phyloP scores from a whole-genome alignment of 176 grass and related monocot genomes.

The Rhynchospora pubera region DNA sequence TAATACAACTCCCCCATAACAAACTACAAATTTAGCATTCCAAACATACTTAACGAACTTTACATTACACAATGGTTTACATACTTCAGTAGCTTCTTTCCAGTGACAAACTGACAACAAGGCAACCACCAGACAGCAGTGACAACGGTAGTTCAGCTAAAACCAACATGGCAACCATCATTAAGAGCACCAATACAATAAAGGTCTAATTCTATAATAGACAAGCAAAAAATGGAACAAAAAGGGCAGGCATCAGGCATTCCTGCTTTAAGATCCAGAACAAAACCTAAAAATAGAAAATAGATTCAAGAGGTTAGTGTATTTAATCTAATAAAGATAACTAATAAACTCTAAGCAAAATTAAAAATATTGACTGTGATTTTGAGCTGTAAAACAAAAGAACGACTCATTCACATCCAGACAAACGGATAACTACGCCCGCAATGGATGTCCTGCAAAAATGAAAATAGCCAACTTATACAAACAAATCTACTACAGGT shows the following conservation, averaged over 20 bases:
- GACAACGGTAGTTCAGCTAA: not conserved
- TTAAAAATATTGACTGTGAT: not conserved
- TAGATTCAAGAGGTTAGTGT: not conserved
- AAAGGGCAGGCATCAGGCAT: not conserved
- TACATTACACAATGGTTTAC: not conserved
- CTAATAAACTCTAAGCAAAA: not conserved
- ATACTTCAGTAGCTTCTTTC: not conserved
- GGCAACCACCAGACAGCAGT: not conserved
- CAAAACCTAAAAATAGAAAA: not conserved
- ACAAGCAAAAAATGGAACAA: not conserved
- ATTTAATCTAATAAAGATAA: not conserved
- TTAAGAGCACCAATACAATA: not conserved
- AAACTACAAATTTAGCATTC: not conserved
- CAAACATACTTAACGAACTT: not conserved
- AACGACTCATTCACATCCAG: slow-evolving; percentile 4
- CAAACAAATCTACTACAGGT: not conserved
- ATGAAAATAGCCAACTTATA: not conserved
- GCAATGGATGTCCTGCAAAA: slow-evolving; percentile 4
- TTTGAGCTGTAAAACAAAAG: not conserved
- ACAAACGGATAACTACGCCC: not conserved
- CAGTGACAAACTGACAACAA: not conserved
- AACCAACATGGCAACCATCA: not conserved
- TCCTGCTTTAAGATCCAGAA: not conserved
- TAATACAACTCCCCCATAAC: not conserved
- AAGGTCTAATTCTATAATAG: not conserved